Base-by-base conservation (phyloP, 345 rosid species). In the Chamaenerion angustifolium region DNA sequence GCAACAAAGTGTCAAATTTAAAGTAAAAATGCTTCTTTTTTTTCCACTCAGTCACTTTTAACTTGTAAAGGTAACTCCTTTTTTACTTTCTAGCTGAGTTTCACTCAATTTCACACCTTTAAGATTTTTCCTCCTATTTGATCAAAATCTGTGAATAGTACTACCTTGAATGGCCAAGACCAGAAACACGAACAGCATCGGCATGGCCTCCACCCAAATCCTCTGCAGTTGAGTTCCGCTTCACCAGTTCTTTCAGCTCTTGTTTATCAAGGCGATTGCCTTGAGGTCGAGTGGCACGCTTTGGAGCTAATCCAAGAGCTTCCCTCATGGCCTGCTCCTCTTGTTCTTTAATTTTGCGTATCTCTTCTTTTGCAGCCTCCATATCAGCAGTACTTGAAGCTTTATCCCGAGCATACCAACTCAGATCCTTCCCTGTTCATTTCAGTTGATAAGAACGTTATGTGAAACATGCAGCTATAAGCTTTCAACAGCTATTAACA, bases 261-360 rank as follows among this genome's bases (percentile, higher is more conserved):
- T 87, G 94, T 74, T 92, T 92, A 68, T 92, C 98, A 48, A 92
- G 89, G 37, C 89, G 79, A 61, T 70, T 83, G 43, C 93, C 87
- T 63, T 80, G 98, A 56, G 87, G 82, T 35, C 71, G 77, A 55
- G 66, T 59, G 55, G 89, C 65, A 43, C 82, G 75, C 71, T 83
- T 83, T 19, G 98, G 95, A 56, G 95, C 98, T 65, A 87, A 71
- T 18, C 98, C 98, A 62, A 92, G 89, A 54, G 95, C 96, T 71
- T 87, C 98, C 76, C 95, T 83, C 98, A 92, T 87, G 66, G 93
- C 79, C 56, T 83, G 96, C 62, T 92, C 96, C 76, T 87, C 96
- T 65, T 92, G 81, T 67, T 92, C 98, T 63, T 92, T 87, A 21
- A 92, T 65, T 68, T 93, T 78, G 64, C 68, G 70, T 56, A 86